Evolutionary conservation across 768 basidiomycete genomes (phyloP).

Genomic region (Strobilomyces dryophilus): DNA sequence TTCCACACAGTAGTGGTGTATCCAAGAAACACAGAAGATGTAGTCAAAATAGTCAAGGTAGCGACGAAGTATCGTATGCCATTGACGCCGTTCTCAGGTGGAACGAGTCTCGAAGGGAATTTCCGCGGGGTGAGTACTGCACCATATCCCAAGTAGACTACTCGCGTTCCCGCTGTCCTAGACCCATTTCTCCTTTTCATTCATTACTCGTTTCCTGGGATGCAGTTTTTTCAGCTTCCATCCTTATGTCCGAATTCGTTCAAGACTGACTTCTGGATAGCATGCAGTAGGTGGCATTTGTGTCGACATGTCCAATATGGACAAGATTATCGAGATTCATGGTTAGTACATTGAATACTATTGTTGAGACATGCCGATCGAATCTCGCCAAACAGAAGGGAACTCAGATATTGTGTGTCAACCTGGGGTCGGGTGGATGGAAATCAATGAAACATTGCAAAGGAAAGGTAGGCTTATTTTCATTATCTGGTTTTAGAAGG

Average conservation of each 20-base stretch:
- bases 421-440: constrained; percentile 67
- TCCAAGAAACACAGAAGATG: constrained; percentile 72
- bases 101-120: constrained; percentile 80
- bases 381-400: constrained; percentile 38
- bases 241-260: not conserved
- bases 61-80: constrained; percentile 76
- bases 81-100: constrained; percentile 73
- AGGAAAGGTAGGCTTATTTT: constrained; percentile 43
- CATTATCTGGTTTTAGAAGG: not conserved
- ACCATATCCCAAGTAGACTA: too few species aligned
- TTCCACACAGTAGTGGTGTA: constrained; percentile 61
- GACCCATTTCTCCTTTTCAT: too few species aligned
- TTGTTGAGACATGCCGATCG: not conserved
- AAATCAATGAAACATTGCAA: constrained; percentile 63
- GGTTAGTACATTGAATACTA: constrained; percentile 36
- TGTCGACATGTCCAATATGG: constrained; percentile 75
- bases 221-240: not conserved
- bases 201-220: not conserved
- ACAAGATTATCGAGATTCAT: constrained; percentile 70
- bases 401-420: constrained; percentile 76
- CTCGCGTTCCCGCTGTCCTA: too few species aligned
- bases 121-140: constrained; percentile 50
- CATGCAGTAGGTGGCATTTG: constrained; percentile 60
- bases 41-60: constrained; percentile 71
- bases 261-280: constrained; percentile 9